These are phyloP conservation scores for Pleodorina starrii DNA, from an alignment of 139 green algal species.

Conservation along the genomic window DNA sequence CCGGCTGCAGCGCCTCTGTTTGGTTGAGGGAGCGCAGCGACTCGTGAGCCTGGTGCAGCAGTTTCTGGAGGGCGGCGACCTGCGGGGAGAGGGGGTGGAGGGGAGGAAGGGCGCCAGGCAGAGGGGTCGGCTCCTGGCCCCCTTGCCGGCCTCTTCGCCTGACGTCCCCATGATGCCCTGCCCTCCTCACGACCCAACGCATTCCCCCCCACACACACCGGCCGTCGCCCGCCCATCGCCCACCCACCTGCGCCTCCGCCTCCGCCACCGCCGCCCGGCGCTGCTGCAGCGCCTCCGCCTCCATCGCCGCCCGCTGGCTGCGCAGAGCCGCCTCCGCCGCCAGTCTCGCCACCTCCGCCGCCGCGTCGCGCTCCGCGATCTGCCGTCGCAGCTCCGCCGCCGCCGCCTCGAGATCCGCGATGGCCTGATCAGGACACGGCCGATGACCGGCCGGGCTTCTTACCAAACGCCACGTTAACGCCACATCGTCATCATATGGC, in stretches of 20 bases:
- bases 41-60: not conserved
- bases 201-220: too few species aligned
- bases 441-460: too few species aligned
- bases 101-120: too few species aligned
- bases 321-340: slow-evolving; percentile 30
- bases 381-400: not conserved
- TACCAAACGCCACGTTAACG: too few species aligned
- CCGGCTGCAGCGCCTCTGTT: not conserved
- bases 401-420: not conserved
- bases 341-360: not conserved
- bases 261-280: not conserved
- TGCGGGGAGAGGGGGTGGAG: not conserved
- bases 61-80: not conserved
- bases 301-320: not conserved
- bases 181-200: too few species aligned
- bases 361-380: not conserved
- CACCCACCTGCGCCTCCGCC: not conserved
- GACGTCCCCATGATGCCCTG: too few species aligned
- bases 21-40: slow-evolving; percentile 32
- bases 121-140: too few species aligned
- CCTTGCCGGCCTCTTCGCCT: too few species aligned
- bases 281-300: slow-evolving; percentile 27
- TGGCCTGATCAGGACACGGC: too few species aligned
- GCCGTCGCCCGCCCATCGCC: not conserved
- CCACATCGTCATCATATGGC: too few species aligned